phyloP scores from a whole-genome alignment of 169 alveolate genomes.

The Plasmodium ovale region DNA sequence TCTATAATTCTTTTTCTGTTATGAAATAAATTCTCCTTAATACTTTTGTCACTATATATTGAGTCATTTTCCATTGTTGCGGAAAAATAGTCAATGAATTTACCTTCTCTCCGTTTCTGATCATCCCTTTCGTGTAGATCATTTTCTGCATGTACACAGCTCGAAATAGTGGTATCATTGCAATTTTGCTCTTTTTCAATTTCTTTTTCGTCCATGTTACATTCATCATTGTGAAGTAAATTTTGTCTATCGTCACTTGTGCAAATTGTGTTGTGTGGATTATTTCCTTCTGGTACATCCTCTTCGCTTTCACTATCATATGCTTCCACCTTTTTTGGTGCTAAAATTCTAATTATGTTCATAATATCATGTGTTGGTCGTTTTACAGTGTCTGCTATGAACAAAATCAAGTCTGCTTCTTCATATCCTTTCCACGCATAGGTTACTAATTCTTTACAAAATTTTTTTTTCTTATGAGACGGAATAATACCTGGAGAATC shows the following conservation, averaged over 20 bases:
- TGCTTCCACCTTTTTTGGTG: slow-evolving; percentile 78
- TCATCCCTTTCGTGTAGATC: background rate
- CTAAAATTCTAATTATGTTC: slow-evolving; percentile 81
- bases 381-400: slow-evolving; percentile 88
- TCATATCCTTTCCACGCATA: slow-evolving; percentile 91
- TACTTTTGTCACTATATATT: slow-evolving; percentile 54
- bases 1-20: slow-evolving; percentile 59
- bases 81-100: slow-evolving; percentile 41
- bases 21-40: slow-evolving; percentile 57
- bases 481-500: slow-evolving; percentile 91
- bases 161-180: background rate
- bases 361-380: slow-evolving; percentile 87
- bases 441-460: slow-evolving; percentile 85
- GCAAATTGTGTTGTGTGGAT: background rate
- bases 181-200: background rate
- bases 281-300: slow-evolving; percentile 1
- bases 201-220: background rate
- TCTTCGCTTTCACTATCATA: slow-evolving; percentile 62
- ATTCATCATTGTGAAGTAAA: no score
- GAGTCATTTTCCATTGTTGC: slow-evolving; percentile 43
- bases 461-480: slow-evolving; percentile 86
- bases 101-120: background rate
- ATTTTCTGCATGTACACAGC: background rate
- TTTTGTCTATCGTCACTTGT: background rate
- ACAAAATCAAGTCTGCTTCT: slow-evolving; percentile 89